These are phyloP conservation scores for Leonotis leonurus DNA, from an alignment of 257 asterid genomes.

Conservation along the genomic window DNA sequence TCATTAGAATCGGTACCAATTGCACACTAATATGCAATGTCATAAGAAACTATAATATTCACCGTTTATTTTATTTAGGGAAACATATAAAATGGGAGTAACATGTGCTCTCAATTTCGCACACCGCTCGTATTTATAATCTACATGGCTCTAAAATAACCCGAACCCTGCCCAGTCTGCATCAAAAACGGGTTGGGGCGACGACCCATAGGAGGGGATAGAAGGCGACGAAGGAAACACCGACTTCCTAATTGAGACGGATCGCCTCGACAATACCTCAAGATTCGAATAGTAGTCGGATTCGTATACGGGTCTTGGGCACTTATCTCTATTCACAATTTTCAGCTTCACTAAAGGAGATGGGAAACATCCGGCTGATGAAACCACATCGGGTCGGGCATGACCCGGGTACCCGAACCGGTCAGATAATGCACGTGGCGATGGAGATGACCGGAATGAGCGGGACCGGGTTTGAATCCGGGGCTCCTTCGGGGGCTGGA, in stretches of 20 bases:
- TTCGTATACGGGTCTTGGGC: neutral
- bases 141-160: conserved; percentile 27
- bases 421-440: conserved; percentile 25
- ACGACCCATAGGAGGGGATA: conserved; percentile 25
- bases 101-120: neutral
- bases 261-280: conserved; percentile 36
- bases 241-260: conserved; percentile 43
- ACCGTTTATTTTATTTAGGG: too few species aligned
- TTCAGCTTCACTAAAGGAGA: conserved; percentile 27
- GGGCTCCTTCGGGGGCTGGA: conserved; percentile 28
- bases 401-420: conserved; percentile 12
- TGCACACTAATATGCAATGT: too few species aligned
- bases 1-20: too few species aligned
- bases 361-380: conserved; percentile 44
- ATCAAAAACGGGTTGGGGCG: conserved; percentile 34
- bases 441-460: conserved; percentile 30
- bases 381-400: conserved; percentile 25
- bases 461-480: conserved; percentile 18
- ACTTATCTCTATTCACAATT: conserved; percentile 7
- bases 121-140: neutral
- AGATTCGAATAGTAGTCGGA: conserved; percentile 40
- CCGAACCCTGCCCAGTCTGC: conserved; percentile 51
- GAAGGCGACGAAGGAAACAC: conserved; percentile 37
- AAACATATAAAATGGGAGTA: neutral
- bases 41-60: too few species aligned